Percentiles rank a stretch among this genome's conserved stretches.
phyloP scores from a whole-genome alignment of 2,329 filamentous ascomycete genomes.

The Stemphylium beticola region DNA sequence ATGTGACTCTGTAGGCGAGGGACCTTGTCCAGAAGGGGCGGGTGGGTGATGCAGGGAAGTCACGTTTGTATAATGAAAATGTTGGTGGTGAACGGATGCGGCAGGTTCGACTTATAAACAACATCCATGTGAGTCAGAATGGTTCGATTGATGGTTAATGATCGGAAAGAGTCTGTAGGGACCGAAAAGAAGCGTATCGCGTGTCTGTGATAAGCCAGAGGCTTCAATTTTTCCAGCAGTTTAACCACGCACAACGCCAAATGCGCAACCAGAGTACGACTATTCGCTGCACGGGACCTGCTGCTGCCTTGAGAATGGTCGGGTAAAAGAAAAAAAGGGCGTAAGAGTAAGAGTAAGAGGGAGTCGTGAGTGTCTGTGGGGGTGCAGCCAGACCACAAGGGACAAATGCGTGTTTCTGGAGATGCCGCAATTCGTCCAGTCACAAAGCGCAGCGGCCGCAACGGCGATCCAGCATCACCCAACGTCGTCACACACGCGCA shows the following conservation, averaged over 20 bases:
- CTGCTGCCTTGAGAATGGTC: no score
- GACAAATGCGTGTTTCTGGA: constrained; percentile 29
- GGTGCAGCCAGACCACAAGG: constrained; percentile 14
- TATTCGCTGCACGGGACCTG: no score
- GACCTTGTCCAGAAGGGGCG: not conserved
- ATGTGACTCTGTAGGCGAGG: not conserved
- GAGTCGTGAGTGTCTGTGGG: constrained; percentile 1
- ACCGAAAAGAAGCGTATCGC: constrained; percentile 8
- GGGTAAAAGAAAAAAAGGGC: no score
- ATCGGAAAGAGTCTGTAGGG: not conserved
- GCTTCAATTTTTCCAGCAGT: no score
- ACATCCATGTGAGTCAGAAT: constrained; percentile 35
- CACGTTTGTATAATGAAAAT: constrained; percentile 29
- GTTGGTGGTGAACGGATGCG: constrained; percentile 36
- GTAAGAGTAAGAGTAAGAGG: not conserved
- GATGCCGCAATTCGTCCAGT: constrained; percentile 39
- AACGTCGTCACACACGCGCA: constrained; percentile 30
- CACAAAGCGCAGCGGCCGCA: constrained; percentile 43
- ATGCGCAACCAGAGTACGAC: no score
- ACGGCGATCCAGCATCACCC: constrained; percentile 16
- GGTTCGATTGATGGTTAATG: not conserved
- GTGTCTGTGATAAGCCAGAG: no score
- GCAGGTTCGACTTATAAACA: constrained; percentile 38
- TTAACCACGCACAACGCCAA: no score
- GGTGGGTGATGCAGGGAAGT: constrained; percentile 17